These are phyloP conservation scores for Barnettozyma pratensis DNA, from an alignment of 805 yeast species.

Conservation along the genomic window DNA sequence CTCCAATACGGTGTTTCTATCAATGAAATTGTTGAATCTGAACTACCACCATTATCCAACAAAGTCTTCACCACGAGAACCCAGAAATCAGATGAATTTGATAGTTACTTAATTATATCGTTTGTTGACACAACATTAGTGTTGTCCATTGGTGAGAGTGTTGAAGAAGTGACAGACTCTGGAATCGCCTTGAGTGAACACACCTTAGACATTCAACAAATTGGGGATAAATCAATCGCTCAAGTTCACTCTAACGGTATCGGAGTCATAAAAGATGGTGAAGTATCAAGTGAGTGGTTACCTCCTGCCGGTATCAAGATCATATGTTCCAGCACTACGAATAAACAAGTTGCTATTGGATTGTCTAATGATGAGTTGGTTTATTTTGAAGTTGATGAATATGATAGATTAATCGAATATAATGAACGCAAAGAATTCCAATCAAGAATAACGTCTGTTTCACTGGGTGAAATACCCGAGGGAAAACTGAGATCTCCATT, in stretches of 20 bases:
- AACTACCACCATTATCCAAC: slow-evolving; percentile 61
- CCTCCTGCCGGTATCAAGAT: slow-evolving; percentile 77
- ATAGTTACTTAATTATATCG: slow-evolving; percentile 62
- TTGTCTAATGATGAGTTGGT: slow-evolving; percentile 70
- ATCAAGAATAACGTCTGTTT: slow-evolving; percentile 41
- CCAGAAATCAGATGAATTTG: slow-evolving; percentile 39
- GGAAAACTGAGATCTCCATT: slow-evolving; percentile 47
- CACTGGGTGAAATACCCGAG: slow-evolving; percentile 43
- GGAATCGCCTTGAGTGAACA: slow-evolving; percentile 50
- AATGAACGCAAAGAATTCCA: slow-evolving; percentile 53
- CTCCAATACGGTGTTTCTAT: slow-evolving; percentile 55
- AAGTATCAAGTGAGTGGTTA: slow-evolving; percentile 53
- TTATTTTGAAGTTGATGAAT: slow-evolving; percentile 71
- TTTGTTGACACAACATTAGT: slow-evolving; percentile 65
- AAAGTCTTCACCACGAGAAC: slow-evolving; percentile 61
- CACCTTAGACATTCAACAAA: slow-evolving; percentile 64
- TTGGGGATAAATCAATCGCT: slow-evolving; percentile 57
- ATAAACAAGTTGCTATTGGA: slow-evolving; percentile 63
- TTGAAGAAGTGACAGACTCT: slow-evolving; percentile 68
- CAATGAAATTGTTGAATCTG: slow-evolving; percentile 64
- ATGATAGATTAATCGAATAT: slow-evolving; percentile 64
- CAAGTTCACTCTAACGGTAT: slow-evolving; percentile 75
- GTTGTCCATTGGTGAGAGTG: slow-evolving; percentile 71
- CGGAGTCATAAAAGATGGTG: slow-evolving; percentile 41
- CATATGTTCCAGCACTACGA: slow-evolving; percentile 53